Percentiles rank a stretch among this genome's conserved stretches.
phyloP scores from a whole-genome alignment of 192 early-diverging fungal genomes.

The Diversispora epigaea region DNA sequence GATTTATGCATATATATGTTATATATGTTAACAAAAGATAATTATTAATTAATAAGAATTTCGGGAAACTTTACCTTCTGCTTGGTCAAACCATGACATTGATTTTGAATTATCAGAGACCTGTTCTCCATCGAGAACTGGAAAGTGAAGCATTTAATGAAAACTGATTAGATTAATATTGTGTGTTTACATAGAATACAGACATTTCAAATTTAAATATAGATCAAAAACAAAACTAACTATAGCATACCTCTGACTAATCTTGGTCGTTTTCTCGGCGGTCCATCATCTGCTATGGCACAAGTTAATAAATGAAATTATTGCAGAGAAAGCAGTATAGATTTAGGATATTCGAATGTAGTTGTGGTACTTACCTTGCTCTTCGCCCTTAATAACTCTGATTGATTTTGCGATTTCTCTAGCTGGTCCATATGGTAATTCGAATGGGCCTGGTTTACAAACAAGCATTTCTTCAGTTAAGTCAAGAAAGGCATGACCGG shows the following conservation, averaged over 20 bases:
- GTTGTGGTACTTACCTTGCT: neutral
- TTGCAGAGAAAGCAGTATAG: constrained; percentile 10
- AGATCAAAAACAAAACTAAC: constrained; percentile 8
- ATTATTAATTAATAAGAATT: constrained; percentile 13
- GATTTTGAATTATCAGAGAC: neutral
- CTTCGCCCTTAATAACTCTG: neutral
- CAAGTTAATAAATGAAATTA: constrained; percentile 20
- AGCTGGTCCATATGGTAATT: neutral
- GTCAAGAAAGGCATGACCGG: constrained; percentile 11
- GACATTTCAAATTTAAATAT: constrained; percentile 11
- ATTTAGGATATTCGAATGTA: constrained; percentile 6
- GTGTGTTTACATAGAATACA: constrained; percentile 3
- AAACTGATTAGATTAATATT: neutral
- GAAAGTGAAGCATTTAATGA: neutral
- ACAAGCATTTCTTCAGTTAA: constrained; percentile 20
- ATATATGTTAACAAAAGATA: constrained; percentile 19
- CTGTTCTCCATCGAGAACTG: constrained; percentile 1
- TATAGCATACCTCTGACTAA: constrained; percentile 15
- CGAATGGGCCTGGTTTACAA: no score
- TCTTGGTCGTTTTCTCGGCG: constrained; percentile 14
- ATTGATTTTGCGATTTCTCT: neutral
- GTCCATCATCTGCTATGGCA: constrained; percentile 7
- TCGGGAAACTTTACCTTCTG: constrained; percentile 10
- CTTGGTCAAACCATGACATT: neutral
- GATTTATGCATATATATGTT: constrained; percentile 7